Evolutionary conservation across 192 early-diverging fungal species (phyloP), one percentile per base, ranked within the genome.

Genomic region (Coemansia sp.): DNA sequence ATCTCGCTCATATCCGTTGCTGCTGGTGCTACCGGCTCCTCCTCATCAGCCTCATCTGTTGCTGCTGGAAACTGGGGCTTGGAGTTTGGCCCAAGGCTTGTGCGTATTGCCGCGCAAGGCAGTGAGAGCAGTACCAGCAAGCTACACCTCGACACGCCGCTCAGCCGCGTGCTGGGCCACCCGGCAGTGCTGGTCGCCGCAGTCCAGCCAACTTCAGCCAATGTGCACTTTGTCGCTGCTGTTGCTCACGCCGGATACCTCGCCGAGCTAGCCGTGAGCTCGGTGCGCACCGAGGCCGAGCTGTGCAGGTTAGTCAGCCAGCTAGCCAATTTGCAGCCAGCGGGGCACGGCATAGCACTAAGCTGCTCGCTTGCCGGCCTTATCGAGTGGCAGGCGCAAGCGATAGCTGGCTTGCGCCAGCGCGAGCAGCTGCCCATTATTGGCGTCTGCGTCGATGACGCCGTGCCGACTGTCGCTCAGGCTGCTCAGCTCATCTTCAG

Each of bases 31-130:
- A n/a, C n/a, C 27, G n/a, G 27, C 6, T 32, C 31, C 25, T 39
- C 43, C 27, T 70, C 17, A 4, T 43, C 51, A 2, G n/a, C 27
- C 4, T 17, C 14, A n/a, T 2, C 27, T 5, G 51, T 17, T 36
- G n/a, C n/a, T n/a, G n/a, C n/a, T n/a, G n/a, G n/a, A n/a, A 89
- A 94, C 87, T 97, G 95, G 95, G 91, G 82, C 15, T 76, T 85
- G 42, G 83, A 87, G 60, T 96, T 87, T 85, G 87, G 86, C n/a
- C 93, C 95, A 0, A 87, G 90, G 68, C 83, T 97, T 43, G 86
- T 94, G 51, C 29, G 51, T 37, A 87, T 87, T 38, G 47, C 36
- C 35, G n/a, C n/a, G n/a, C n/a, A n/a, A n/a, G n/a, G n/a, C n/a
- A n/a, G n/a, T n/a, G n/a, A n/a, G n/a, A 32, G 36, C 14, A 60